Evolutionary conservation across 176 grass and related monocot genomes (phyloP).

Genomic region (Phragmites australis): DNA sequence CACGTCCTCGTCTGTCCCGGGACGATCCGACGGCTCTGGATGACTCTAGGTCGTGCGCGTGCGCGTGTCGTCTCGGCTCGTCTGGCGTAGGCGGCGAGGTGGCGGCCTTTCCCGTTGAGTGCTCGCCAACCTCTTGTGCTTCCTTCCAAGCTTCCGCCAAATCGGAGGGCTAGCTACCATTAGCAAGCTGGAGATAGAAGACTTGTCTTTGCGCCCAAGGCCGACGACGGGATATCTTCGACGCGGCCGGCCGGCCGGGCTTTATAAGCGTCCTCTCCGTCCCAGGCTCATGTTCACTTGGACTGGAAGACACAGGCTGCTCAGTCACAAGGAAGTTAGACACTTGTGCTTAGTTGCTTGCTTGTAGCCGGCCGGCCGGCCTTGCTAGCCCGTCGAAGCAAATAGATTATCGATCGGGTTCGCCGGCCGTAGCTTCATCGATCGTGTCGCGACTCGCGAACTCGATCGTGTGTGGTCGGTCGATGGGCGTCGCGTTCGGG

Average conservation of each 20-base stretch:
- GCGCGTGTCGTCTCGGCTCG: background rate
- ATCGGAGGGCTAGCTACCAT: background rate
- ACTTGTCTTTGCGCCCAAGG: slow-evolving; percentile 46
- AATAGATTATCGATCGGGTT: too few relatives aligned
- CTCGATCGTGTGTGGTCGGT: background rate
- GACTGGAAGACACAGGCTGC: slow-evolving; percentile 6
- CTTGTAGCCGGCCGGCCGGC: too few relatives aligned
- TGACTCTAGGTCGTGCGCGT: slow-evolving; percentile 18
- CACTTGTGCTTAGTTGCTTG: too few relatives aligned
- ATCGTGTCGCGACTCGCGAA: background rate
- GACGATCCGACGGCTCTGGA: background rate
- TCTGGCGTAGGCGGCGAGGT: background rate
- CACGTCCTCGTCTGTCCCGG: background rate
- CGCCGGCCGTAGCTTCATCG: too few relatives aligned
- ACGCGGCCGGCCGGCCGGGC: background rate
- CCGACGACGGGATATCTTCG: slow-evolving; percentile 22
- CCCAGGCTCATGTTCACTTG: slow-evolving; percentile 15
- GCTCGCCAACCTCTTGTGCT: slow-evolving; percentile 64
- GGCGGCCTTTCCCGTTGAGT: slow-evolving; percentile 56
- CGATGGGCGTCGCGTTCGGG: slow-evolving; percentile 51
- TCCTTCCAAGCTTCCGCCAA: slow-evolving; percentile 85
- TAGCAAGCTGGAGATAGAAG: slow-evolving; percentile 2
- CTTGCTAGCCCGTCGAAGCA: too few relatives aligned
- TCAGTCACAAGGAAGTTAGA: too few relatives aligned
- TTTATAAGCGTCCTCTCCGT: slow-evolving; percentile 4